Base-by-base conservation (phyloP, 352 stramenopile species). In the Pythium sukuiense region DNA sequence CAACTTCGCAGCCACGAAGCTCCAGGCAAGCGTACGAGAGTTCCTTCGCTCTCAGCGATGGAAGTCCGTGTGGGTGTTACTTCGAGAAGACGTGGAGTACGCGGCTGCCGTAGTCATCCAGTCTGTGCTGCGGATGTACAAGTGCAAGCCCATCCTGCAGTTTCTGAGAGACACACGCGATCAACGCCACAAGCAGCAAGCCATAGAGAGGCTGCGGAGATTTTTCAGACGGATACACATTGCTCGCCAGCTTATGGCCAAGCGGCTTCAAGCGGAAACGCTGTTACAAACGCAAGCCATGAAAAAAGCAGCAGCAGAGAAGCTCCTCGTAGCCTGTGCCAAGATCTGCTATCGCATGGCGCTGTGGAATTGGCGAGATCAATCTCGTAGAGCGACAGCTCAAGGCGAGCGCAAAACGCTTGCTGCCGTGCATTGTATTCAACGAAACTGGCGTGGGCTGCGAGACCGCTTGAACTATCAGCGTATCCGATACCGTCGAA, bases 41-140 rank as follows among this genome's bases (percentile, higher is more conserved):
- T 88, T 70, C 27, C 58, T 85, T 16, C 74, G 71, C 0, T 68
- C 72, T 32, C 63, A 68, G 2, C 63, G 61, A 8, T 91, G 83
- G 83, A 87, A 77, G 27, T 61, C 35, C 0, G 32, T 79, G 1
- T 81, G 81, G 70, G 50, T 14, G 11, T 29, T 48, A 3, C 85
- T 89, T 41, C 73, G 74, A 27, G 58, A 79, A 16, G 71, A 88
- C 26, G 76, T 65, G 1, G 33, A 59, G 3, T 74, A 78, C 9
- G 72, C 81, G 50, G 79, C 81, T 13, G 72, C 67, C 3, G 41
- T 89, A 8, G 69, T 71, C 11, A 87, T 91, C 45, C 81, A 91
- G 60, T 55, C 74, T 0, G 63, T 58, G 0, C 76, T 62, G 52
- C 70, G 77, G 6, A 87, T 85, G 76, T 67, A 61, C 8, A 54